Percentiles rank a stretch among this genome's conserved stretches.
Conservation (phyloP, 2,329 filamentous ascomycete species). For the Cercospora beticola region DNA sequence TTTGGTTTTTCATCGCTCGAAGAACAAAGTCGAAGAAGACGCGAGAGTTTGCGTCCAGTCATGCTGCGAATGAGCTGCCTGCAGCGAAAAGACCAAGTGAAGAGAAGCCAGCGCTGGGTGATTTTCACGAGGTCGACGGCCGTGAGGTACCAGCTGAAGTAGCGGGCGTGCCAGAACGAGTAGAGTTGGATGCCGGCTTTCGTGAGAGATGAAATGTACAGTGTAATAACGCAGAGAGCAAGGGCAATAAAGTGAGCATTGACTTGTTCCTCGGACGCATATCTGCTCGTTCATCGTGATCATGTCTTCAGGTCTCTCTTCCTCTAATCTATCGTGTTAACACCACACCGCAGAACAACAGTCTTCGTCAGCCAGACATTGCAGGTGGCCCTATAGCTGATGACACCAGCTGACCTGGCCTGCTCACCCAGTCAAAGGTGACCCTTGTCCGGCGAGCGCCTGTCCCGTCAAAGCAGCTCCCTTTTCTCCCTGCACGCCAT, state of each 20-base stretch:
- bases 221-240: not conserved
- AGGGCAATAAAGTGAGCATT: not conserved
- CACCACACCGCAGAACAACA: not conserved
- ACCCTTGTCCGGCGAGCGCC: conserved; percentile 6
- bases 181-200: not conserved
- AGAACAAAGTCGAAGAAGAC: not conserved
- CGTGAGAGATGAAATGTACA: not conserved
- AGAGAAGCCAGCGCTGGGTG: not conserved
- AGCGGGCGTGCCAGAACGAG: not conserved
- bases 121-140: not conserved
- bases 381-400: not conserved
- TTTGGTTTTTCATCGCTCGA: not conserved
- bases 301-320: not conserved
- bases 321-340: not conserved
- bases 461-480: conserved; percentile 10
- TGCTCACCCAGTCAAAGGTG: not conserved
- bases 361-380: not conserved
- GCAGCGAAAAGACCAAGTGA: not conserved
- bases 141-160: not conserved
- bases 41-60: not conserved
- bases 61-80: not conserved
- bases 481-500: conserved; percentile 7
- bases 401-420: not conserved
- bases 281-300: not conserved
- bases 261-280: not conserved